phyloP scores from a whole-genome alignment of 2,329 filamentous ascomycete species.

The Talaromyces sp. region DNA sequence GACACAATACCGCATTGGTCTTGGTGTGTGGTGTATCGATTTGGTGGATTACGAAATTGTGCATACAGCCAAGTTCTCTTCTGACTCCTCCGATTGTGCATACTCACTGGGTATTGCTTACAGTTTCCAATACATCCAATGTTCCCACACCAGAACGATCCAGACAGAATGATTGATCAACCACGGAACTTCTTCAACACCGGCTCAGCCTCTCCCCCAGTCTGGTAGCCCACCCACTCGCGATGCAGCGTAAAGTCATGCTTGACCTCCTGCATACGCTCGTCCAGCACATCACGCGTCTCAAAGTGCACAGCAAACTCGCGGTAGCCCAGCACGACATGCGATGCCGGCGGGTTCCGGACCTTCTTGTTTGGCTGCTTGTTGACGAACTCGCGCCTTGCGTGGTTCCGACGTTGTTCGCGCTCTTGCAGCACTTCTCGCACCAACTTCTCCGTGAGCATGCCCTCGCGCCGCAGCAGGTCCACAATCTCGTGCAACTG shows the following conservation, averaged over 20 bases:
- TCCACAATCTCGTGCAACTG: slow-evolving; percentile 17
- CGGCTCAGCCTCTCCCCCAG: background rate
- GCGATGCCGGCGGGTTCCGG: background rate
- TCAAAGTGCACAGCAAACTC: slow-evolving; percentile 14
- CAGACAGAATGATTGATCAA: background rate
- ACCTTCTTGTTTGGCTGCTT: background rate
- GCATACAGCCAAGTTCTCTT: no score
- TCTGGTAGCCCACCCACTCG: slow-evolving; percentile 7
- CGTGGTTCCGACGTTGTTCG: slow-evolving; percentile 23
- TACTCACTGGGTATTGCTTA: no score
- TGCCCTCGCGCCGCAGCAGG: slow-evolving; percentile 14
- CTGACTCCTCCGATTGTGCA: no score
- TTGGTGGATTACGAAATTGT: no score
- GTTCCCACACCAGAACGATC: no score
- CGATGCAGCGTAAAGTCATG: slow-evolving; percentile 11
- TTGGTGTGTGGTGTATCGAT: no score
- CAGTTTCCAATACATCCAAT: no score
- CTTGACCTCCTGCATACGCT: background rate
- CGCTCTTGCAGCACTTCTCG: slow-evolving; percentile 22
- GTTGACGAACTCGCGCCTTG: slow-evolving; percentile 13
- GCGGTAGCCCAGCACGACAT: slow-evolving; percentile 17
- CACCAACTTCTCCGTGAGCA: slow-evolving; percentile 15
- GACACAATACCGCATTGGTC: no score
- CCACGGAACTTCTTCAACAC: background rate
- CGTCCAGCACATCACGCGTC: background rate